Evolutionary conservation across 2,329 filamentous ascomycete genomes (phyloP), one percentile per base, ranked within the genome.

Genomic region (Monilinia aucupariae): DNA sequence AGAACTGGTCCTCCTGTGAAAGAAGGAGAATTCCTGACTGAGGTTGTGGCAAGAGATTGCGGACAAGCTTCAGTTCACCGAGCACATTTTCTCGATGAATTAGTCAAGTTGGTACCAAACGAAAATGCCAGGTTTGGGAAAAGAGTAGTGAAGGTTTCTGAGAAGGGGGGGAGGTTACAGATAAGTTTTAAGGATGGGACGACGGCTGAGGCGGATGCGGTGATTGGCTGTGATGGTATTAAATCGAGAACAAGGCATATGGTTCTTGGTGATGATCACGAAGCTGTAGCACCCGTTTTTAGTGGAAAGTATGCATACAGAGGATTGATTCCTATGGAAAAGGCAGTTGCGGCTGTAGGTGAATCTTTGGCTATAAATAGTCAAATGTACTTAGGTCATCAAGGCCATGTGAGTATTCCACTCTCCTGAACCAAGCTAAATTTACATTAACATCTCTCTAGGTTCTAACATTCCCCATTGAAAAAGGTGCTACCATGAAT

Each of bases 261-360:
- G 20, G 72, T 88, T 5, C 75, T 86, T 4, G 81, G 80, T 0
- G 70, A 76, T 2, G 72, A 76, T 4, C 73, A 76, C 32, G 78
- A 79, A 0, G 76, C 78, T 1, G 74, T 78, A 0, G 71, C 77
- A 27, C 76, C 84, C 0, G 70, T 75, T 1, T 88, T 83, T 70
- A 80, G 79, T 0, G 73, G 78, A 64, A 83, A 85, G 65, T 82
- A 82, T 71, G 85, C 82, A 45, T 88, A 85, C 73, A 78, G 86
- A 2, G 81, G 80, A 0, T 72, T 88, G 1, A 76, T 87, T 2
- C 82, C 85, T 0, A 87, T 88, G 79, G 74, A 77, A 0, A 70
- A 78, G 9, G 84, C 83, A 0, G 70, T 76, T 1, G 70, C 75
- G 13, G 76, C 77, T 2, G 66, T 87, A 4, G 81, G 82, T 1